A percentile compares a stretch with the other conserved stretches of the same genome.
phyloP scores from a whole-genome alignment of 139 green algal genomes.

The Eudorina sp. region DNA sequence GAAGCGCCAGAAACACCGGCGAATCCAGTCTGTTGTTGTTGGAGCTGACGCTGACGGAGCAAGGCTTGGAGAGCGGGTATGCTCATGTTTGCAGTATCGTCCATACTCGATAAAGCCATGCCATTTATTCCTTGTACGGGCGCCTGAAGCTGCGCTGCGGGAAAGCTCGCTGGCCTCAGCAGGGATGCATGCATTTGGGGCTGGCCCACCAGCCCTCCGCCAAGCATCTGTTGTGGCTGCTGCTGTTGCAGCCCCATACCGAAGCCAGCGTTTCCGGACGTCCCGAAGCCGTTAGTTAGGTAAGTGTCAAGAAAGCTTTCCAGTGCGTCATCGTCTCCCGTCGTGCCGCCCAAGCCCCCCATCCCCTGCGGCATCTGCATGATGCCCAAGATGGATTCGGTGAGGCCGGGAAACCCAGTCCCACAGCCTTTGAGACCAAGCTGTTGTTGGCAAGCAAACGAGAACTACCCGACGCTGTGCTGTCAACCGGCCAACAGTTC shows the following conservation, averaged over 20 bases:
- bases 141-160: not conserved
- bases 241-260: slow-evolving; percentile 5
- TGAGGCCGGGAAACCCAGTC: not conserved
- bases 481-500: too few species aligned
- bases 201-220: not conserved
- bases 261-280: not conserved
- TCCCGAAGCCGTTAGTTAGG: not conserved
- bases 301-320: slow-evolving; percentile 32
- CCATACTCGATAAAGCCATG: not conserved
- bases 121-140: not conserved
- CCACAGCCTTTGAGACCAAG: not conserved
- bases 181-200: not conserved
- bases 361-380: not conserved
- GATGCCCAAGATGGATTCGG: not conserved
- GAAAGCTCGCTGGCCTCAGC: not conserved
- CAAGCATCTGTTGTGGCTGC: not conserved
- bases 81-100: slow-evolving; percentile 8
- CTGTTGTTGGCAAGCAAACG: too few species aligned
- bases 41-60: slow-evolving; percentile 10
- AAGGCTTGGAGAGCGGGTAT: slow-evolving; percentile 21
- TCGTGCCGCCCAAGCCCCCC: not conserved
- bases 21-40: slow-evolving; percentile 7
- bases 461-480: too few species aligned
- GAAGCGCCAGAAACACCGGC: not conserved
- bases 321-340: slow-evolving; percentile 7